These are phyloP conservation scores for Trametes villosa DNA, from an alignment of 768 basidiomycete species.

Conservation along the genomic window DNA sequence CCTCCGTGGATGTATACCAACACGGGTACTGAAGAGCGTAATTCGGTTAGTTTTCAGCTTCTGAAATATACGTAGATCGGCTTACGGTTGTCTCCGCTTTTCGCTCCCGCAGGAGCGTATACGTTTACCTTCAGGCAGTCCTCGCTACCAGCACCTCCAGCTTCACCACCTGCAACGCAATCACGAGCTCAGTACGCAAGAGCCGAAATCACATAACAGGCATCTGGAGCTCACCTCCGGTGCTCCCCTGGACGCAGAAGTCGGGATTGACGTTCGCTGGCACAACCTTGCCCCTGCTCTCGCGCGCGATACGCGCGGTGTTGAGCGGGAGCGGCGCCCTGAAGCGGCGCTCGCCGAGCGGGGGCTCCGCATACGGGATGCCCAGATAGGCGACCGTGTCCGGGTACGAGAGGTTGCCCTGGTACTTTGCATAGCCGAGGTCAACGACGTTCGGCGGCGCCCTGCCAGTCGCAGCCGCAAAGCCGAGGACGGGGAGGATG, in stretches of 20 bases:
- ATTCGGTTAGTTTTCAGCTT: background rate
- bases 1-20: constrained; percentile 48
- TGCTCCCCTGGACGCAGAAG: constrained; percentile 64
- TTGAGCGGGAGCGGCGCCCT: constrained; percentile 57
- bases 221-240: constrained; percentile 41
- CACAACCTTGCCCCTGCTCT: constrained; percentile 45
- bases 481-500: background rate
- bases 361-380: constrained; percentile 44
- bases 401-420: constrained; percentile 53
- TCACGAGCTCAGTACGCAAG: constrained; percentile 13
- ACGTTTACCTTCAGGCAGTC: constrained; percentile 73
- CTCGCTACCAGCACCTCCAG: constrained; percentile 67
- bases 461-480: background rate
- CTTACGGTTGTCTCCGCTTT: constrained; percentile 51
- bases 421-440: constrained; percentile 61
- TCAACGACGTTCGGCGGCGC: constrained; percentile 44
- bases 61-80: background rate
- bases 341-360: constrained; percentile 37
- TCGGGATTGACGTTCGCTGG: constrained; percentile 58
- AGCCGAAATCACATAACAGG: background rate
- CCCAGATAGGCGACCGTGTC: constrained; percentile 59
- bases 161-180: constrained; percentile 47
- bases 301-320: constrained; percentile 45
- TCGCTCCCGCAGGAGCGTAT: constrained; percentile 56
- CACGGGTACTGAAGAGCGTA: constrained; percentile 43